Conservation (phyloP, 495 filamentous ascomycete genomes). For the Entonaema liquescens region DNA sequence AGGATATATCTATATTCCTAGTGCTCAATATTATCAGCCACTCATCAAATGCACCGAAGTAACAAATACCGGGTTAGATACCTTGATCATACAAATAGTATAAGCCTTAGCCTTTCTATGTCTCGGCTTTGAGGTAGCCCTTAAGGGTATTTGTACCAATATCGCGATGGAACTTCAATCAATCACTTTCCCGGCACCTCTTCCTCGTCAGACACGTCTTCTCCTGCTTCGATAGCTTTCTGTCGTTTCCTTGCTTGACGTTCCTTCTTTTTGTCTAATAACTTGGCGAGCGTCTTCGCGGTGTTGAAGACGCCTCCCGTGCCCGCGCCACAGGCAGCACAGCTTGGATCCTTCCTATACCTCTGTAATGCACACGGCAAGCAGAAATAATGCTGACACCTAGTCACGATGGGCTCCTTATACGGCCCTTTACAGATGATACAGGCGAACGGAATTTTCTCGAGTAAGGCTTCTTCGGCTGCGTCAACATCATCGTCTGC, state of each 20-base stretch:
- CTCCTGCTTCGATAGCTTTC: conserved; percentile 74
- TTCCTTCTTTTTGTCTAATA: conserved; percentile 85
- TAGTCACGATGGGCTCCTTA: conserved; percentile 82
- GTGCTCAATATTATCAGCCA: not conserved
- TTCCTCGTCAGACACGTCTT: conserved; percentile 73
- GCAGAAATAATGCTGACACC: conserved; percentile 96
- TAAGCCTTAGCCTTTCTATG: not conserved
- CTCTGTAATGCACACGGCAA: conserved; percentile 84
- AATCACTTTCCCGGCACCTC: conserved; percentile 48
- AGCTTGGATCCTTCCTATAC: conserved; percentile 80
- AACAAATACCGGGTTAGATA: not conserved
- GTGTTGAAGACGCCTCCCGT: conserved; percentile 91
- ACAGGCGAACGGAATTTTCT: conserved; percentile 95
- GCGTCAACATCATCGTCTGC: conserved; percentile 66
- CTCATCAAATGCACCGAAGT: not conserved
- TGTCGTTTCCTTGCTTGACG: conserved; percentile 71
- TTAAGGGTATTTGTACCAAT: not conserved
- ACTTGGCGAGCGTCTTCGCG: conserved; percentile 80
- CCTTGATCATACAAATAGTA: not conserved
- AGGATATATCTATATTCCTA: not conserved
- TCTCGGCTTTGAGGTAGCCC: not conserved
- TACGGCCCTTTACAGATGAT: conserved; percentile 88
- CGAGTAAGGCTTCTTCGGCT: conserved; percentile 77
- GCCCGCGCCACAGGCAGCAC: conserved; percentile 83
- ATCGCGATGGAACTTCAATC: not conserved